These are phyloP conservation scores for Dioszegia aurantiaca DNA, from an alignment of 768 basidiomycete species.

Conservation along the genomic window DNA sequence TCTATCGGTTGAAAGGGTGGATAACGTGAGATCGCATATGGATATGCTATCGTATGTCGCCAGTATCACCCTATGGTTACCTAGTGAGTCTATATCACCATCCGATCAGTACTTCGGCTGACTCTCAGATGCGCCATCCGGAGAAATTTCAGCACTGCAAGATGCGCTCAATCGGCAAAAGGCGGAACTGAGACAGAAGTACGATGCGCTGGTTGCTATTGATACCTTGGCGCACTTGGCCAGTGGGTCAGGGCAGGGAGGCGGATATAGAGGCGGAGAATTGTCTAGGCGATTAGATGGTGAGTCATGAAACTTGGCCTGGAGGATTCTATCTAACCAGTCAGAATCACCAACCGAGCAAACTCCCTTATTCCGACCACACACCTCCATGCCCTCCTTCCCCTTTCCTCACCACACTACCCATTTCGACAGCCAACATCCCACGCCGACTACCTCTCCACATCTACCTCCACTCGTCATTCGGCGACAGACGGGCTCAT, in stretches of 20 bases:
- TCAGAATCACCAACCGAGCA: no score
- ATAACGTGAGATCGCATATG: conserved; percentile 27
- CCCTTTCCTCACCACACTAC: no score
- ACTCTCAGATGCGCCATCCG: conserved; percentile 1
- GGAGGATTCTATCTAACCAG: no score
- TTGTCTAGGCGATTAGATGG: background rate
- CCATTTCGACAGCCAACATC: no score
- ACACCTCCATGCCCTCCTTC: no score
- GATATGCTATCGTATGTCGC: conserved; percentile 31
- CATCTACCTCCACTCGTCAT: background rate
- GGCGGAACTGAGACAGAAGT: conserved; percentile 17
- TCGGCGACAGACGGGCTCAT: background rate
- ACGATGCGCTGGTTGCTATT: conserved; percentile 14
- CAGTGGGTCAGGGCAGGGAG: background rate
- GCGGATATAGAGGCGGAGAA: background rate
- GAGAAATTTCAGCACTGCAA: conserved; percentile 15
- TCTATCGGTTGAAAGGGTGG: conserved; percentile 31
- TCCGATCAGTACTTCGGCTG: no score
- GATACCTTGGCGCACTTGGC: conserved; percentile 9
- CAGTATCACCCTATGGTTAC: conserved; percentile 29
- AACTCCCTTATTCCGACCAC: no score
- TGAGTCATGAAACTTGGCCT: no score
- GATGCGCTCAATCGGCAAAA: conserved; percentile 16
- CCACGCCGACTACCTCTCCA: background rate
- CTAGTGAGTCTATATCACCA: conserved; percentile 23